A percentile compares a stretch with the other conserved stretches of the same genome.
These are phyloP conservation scores for Suillus decipiens DNA, from an alignment of 768 basidiomycete species.

Conservation along the genomic window DNA sequence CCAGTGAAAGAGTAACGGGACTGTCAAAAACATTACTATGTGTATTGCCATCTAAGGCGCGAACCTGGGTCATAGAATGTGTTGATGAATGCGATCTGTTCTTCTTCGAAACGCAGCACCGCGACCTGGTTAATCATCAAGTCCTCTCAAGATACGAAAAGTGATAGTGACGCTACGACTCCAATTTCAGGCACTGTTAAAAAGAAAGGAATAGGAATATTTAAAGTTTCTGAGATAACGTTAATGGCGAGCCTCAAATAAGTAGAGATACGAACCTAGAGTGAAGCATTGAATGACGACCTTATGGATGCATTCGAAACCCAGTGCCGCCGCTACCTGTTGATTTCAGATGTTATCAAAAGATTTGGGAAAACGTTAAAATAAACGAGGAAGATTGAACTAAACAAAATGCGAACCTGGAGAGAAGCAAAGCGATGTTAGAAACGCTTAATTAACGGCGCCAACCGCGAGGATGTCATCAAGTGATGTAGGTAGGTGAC, in stretches of 20 bases:
- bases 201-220: background rate
- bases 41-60: background rate
- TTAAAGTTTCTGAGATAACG: background rate
- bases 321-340: background rate
- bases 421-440: background rate
- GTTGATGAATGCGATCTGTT: background rate
- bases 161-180: background rate
- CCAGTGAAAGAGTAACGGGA: background rate
- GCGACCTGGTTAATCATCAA: too few relatives aligned
- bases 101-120: background rate
- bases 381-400: background rate
- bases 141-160: background rate
- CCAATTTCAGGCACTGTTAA: background rate
- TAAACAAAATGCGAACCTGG: background rate
- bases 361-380: background rate
- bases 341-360: background rate
- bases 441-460: background rate
- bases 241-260: background rate
- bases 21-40: background rate
- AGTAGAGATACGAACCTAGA: background rate
- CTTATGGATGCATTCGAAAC: background rate
- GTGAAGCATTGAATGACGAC: background rate
- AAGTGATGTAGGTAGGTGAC: background rate
- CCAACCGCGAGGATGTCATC: background rate
- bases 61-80: background rate